Base-by-base conservation (phyloP, 2,329 filamentous ascomycete genomes). In the Epichloe sibirici region DNA sequence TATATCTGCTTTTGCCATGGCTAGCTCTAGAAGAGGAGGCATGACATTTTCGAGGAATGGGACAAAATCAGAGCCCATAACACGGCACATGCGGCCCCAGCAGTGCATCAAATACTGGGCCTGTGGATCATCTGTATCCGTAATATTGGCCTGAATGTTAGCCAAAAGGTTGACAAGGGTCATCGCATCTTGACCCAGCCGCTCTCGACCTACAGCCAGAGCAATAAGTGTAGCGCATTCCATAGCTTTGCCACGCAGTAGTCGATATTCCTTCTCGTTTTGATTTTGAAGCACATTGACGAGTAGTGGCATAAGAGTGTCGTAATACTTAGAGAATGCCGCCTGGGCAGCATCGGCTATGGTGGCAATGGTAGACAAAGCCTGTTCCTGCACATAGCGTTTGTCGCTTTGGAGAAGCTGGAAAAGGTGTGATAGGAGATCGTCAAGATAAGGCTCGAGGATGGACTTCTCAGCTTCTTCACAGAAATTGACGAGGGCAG, bases 401-500 rank as follows among this genome's bases (percentile, higher is more conserved):
- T 97, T 95, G 52, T 88, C 84, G 65, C 88, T 95, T 63, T 90
- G 88, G 45, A 98, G 77, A 17, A 98, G 80, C 62, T 86, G 83
- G 70, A 96, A 88, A 12, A 98, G 78, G 58, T 91, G 86, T 39
- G 81, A 86, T 25, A 98, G 74, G 5, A 98, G 78, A 57, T 90
- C 81, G 63, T 94, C 91, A 9, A 98, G 82, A 65, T 97, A 97
- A 12, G 93, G 91, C 67, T 95, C 90, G 15, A 98, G 76, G 21
- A 89, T 86, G 51, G 80, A 80, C 72, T 95, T 95, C 69, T 98
- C 91, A 0, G 93, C 91, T 70, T 97, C 93, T 67, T 98, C 93
- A 68, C 93, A 98, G 69, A 98, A 98, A 73, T 98, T 98, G 64
- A 98, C 93, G 12, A 98, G 78, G 5, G 93, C 93, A n/a, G 93